Base-by-base conservation (phyloP, 1,139 yeast species). In the Candida glucosophila region DNA sequence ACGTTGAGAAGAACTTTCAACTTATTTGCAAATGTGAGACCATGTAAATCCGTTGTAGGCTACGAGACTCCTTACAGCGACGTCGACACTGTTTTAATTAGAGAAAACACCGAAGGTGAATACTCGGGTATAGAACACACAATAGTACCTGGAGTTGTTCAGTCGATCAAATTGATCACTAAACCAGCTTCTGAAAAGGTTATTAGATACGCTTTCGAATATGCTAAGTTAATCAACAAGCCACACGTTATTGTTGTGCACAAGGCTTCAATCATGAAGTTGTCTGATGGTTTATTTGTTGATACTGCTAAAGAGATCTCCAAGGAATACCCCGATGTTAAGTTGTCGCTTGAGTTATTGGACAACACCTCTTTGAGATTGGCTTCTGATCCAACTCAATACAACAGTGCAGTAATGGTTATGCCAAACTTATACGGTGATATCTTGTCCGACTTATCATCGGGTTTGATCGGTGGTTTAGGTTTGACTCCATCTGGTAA, bases 341-440 rank as follows among this genome's bases (percentile, higher is more conserved):
- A 73, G 50, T 66, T 90, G 43, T 77, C 73, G 54, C 78, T 74
- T 35, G 97, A 90, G 67, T 70, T 88, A 51, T 81, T 90, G 53
- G 98, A 90, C 67, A 88, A 86, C 73, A 85, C 97, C 45, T 86
- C 95, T 29, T 71, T 90, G 60, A 80, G 73, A 60, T 75, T 86
- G 58, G 92, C 93, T 43, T 68, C 85, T 36, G 88, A 86, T 62
- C 97, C 97, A 44, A 57, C 77, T 36, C 77, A 79, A 44, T 88
- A 85, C 73, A 61, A 60, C 49, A 47, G 64, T 49, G 77, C 80
- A 35, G 98, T 90, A 49, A 85, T 90, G 88, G 97, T 90, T 45
- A 90, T 90, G 95, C 98, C 98, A 49, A 90, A 90, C 78, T 75
- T 90, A 62, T 90, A 90, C 64, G 98, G 98, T 71, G 97, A 80